phyloP scores from a whole-genome alignment of 441 rosid species.

The Mallotus japonicus region DNA sequence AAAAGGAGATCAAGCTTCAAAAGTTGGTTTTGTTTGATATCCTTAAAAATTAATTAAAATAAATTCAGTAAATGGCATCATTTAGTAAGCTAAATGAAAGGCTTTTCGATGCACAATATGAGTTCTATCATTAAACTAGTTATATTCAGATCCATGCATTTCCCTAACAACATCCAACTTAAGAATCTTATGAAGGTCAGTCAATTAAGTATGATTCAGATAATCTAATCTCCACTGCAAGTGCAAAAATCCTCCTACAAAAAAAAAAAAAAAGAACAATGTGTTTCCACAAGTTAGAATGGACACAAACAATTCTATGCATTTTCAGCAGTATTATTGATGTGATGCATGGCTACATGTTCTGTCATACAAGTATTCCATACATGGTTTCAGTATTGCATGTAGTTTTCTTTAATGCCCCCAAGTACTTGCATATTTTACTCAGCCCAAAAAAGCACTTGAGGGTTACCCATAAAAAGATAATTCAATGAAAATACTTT shows the following conservation, averaged over 20 bases:
- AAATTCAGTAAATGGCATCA: neutral
- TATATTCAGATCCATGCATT: neutral
- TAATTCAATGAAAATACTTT: neutral
- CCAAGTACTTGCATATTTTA: neutral
- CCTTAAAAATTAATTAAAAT: neutral
- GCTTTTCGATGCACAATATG: neutral
- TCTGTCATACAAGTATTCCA: neutral
- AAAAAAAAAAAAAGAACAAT: neutral
- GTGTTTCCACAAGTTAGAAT: neutral
- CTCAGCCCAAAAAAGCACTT: slow-evolving; percentile 4
- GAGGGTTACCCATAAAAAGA: neutral
- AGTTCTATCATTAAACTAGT: neutral
- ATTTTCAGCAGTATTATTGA: slow-evolving; percentile 3
- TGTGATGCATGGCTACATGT: neutral
- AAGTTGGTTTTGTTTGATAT: neutral
- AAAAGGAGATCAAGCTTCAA: neutral
- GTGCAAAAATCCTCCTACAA: neutral
- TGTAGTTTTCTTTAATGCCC: neutral
- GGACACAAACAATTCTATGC: neutral
- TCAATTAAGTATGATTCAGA: neutral
- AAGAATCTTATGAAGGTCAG: neutral
- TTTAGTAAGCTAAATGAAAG: neutral
- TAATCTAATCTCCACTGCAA: neutral
- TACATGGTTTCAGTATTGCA: neutral
- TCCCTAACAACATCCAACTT: neutral